These are phyloP conservation scores for Nicotiana noctiflora DNA, from an alignment of 257 asterid genomes.

Conservation along the genomic window DNA sequence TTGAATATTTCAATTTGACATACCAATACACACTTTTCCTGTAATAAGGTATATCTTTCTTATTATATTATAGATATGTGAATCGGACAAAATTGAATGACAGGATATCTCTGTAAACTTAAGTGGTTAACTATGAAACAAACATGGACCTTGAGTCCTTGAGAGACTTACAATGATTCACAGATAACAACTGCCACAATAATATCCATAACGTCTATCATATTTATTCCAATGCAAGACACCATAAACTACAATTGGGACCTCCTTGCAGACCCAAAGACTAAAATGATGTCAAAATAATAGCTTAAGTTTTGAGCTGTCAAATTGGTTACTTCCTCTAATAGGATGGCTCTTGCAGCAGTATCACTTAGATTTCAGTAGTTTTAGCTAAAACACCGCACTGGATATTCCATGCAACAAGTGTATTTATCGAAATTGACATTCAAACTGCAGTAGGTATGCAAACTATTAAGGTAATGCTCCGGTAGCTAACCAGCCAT, in stretches of 20 bases:
- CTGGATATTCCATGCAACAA: neutral
- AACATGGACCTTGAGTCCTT: neutral
- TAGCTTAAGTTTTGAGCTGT: neutral
- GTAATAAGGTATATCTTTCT: neutral
- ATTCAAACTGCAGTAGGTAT: neutral
- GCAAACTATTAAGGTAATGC: neutral
- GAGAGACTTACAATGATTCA: neutral
- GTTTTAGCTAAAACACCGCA: neutral
- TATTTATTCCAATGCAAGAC: neutral
- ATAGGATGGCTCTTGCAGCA: neutral
- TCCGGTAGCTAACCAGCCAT: slow-evolving; percentile 82
- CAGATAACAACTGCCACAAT: neutral
- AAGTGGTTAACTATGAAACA: neutral
- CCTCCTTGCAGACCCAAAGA: neutral
- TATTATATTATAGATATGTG: neutral
- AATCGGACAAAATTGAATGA: neutral
- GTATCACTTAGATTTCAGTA: neutral
- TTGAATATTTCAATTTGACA: neutral
- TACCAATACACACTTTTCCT: neutral
- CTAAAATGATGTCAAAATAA: neutral
- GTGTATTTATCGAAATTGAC: neutral
- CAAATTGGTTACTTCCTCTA: neutral
- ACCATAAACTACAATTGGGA: neutral
- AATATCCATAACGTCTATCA: neutral
- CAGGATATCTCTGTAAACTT: neutral